Evolutionary conservation across 352 stramenopile genomes (phyloP).

Genomic region (Globisporangium paddicum): DNA sequence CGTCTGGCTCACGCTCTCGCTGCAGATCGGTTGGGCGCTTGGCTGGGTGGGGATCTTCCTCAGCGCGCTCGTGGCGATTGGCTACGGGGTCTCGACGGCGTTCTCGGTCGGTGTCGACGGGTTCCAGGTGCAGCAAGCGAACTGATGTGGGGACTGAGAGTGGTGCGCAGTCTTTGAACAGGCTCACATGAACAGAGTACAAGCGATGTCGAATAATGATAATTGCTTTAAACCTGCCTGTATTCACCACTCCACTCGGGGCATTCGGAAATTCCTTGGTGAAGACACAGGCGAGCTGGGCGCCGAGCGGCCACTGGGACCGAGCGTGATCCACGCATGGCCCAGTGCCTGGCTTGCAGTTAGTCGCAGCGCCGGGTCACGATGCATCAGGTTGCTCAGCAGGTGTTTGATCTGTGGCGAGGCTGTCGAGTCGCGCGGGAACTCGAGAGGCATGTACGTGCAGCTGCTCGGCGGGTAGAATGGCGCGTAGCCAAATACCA

Average conservation of each 20-base stretch:
- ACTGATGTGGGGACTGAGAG: not conserved
- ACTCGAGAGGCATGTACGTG: slow-evolving; percentile 56
- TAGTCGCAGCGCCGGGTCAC: slow-evolving; percentile 61
- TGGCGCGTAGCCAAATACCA: slow-evolving; percentile 66
- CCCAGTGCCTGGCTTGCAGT: slow-evolving; percentile 74
- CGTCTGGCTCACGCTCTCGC: slow-evolving; percentile 23
- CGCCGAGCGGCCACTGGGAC: slow-evolving; percentile 23
- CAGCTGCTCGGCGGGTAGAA: slow-evolving; percentile 71
- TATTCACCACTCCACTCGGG: slow-evolving; percentile 4
- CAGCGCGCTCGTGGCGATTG: slow-evolving; percentile 17
- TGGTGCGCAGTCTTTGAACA: not conserved
- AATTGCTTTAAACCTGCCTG: not conserved
- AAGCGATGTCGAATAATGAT: not conserved
- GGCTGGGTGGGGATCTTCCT: slow-evolving; percentile 25
- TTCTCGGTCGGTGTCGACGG: slow-evolving; percentile 45
- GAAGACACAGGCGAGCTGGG: slow-evolving; percentile 31
- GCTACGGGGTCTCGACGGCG: slow-evolving; percentile 29
- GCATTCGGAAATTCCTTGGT: slow-evolving; percentile 8
- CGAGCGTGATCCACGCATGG: slow-evolving; percentile 79
- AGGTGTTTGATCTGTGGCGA: slow-evolving; percentile 60
- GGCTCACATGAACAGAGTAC: not conserved
- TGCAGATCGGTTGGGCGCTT: slow-evolving; percentile 22
- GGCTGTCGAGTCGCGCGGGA: slow-evolving; percentile 30
- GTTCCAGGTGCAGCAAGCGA: slow-evolving; percentile 27
- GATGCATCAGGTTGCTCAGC: slow-evolving; percentile 59